Base-by-base conservation (phyloP, 2,329 filamentous ascomycete genomes). In the Herpotrichia juniperi region DNA sequence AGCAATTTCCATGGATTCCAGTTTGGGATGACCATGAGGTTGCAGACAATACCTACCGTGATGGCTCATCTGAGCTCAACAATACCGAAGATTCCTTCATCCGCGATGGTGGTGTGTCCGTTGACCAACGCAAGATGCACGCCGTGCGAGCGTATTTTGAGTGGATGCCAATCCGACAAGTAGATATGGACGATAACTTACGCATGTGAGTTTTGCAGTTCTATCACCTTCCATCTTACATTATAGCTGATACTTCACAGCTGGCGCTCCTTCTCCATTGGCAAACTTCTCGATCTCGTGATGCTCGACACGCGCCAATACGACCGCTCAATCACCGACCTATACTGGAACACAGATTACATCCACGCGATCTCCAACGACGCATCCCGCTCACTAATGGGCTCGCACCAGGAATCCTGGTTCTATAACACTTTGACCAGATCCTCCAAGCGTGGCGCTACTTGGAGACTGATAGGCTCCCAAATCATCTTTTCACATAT, bases 331-430 rank as follows among this genome's bases (percentile, higher is more conserved):
- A 76, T 78, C 46, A 78, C 76, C 1, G 72, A 76, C 49, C 62
- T 78, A 1, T 74, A 76, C 59, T 83, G 81, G 79, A 88, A 89
- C 64, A 81, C 79, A 1, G 76, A 83, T 37, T 89, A 89, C 64
- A 76, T 88, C 37, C 78, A 83, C 53, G 62, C 76, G 1, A 87
- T 91, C 52, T 83, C 80, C 16, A 82, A 90, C 58, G 87, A 91
- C 50, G 83, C 86, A 2, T 81, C 84, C 5, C 83, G 89, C 3
- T 83, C 82, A 0, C 74, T 92, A 58, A 91, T 92, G 87, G 89
- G 89, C 2, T 78, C 81, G 1, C 81, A 82, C 10, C 89, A 92
- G 67, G 89, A 92, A 70, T 83, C 84, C 60, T 92, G 89, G 89
- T 73, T 74, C 56, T 74, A 74, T 59, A 62, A 63, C 40, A 74